Base-by-base conservation (phyloP, 2,329 filamentous ascomycete species). In the Scleromitrula shiraiana region DNA sequence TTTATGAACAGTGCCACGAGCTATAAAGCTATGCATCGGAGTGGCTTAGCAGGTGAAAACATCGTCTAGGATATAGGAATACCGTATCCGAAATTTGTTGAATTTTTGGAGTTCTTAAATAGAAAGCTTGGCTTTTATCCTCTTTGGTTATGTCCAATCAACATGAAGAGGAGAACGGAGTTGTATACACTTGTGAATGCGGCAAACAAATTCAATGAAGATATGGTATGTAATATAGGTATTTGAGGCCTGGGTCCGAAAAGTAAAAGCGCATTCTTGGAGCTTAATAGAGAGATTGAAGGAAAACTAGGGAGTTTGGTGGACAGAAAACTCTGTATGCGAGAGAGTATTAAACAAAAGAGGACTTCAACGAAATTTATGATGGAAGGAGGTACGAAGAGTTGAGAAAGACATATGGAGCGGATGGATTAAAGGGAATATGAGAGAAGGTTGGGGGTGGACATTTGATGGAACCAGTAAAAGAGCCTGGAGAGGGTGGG, bases 261-360 rank as follows among this genome's bases (percentile, higher is more conserved):
- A 2, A 61, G 73, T 41, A 37, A 51, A 1, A 63, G 66, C 1
- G 71, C 72, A 10, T 91, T 90, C 60, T 71, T 89, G 2, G 63
- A 67, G 24, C 77, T 78, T 59, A 94, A 94, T 65, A 76, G 83
- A 17, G 72, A 71, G 22, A 73, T 94, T 20, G 88, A 94, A 67
- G 71, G 26, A 83, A 83, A 61, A 77, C 89, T 6, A 70, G 71
- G 37, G 72, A 78, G 53, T 73, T 93, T 2, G 81, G 82, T 43
- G 88, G 88, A 2, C 78, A 83, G 68, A 94, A 94, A 69, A 93
- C 86, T 82, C 70, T 94, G 12, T 94, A 94, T 66, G 87, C 88
- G 2, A 84, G 90, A 59, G 82, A 86, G 0, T 94, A 89, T 68
- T 93, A 93, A 64, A 76, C 78, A 8, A 76, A 85, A 14, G 68